Percentiles rank a stretch among this genome's conserved stretches.
phyloP scores from a whole-genome alignment of 139 green algal genomes.

The Gonium pectorale region DNA sequence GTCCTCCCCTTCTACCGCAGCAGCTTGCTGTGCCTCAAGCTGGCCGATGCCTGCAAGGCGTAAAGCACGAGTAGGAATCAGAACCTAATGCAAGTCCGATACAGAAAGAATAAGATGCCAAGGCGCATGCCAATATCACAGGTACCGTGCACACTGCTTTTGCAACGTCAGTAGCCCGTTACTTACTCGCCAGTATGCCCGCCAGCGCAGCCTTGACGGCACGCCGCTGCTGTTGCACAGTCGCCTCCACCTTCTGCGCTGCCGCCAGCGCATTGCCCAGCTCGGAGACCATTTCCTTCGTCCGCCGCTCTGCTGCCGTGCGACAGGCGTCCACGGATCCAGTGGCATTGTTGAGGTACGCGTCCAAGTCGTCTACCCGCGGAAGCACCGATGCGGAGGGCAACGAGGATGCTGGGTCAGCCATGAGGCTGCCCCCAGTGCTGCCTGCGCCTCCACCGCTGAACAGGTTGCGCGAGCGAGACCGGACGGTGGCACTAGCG shows the following conservation, averaged over 20 bases:
- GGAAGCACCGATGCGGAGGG: not conserved
- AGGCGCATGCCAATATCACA: too few species aligned
- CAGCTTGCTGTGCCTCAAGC: conserved; percentile 50
- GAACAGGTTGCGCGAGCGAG: not conserved
- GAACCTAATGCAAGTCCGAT: too few species aligned
- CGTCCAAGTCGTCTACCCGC: not conserved
- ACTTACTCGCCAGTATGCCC: not conserved
- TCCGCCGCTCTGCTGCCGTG: not conserved
- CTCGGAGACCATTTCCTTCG: not conserved
- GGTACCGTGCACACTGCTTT: too few species aligned
- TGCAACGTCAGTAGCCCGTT: not conserved
- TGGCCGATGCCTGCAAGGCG: not conserved
- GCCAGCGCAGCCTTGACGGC: not conserved
- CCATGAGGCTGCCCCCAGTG: not conserved
- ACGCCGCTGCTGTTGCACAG: conserved; percentile 26
- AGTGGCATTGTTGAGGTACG: not conserved
- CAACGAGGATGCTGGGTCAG: not conserved
- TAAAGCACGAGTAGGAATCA: too few species aligned
- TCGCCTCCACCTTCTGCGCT: conserved; percentile 15
- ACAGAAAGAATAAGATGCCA: too few species aligned
- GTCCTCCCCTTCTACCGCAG: conserved; percentile 65
- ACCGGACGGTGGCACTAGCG: not conserved
- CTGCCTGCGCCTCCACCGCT: not conserved
- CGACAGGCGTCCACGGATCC: conserved; percentile 16
- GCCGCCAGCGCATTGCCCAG: not conserved